phyloP scores from a whole-genome alignment of 1,284 basidiomycete genomes.

The Puccinia coronata region DNA sequence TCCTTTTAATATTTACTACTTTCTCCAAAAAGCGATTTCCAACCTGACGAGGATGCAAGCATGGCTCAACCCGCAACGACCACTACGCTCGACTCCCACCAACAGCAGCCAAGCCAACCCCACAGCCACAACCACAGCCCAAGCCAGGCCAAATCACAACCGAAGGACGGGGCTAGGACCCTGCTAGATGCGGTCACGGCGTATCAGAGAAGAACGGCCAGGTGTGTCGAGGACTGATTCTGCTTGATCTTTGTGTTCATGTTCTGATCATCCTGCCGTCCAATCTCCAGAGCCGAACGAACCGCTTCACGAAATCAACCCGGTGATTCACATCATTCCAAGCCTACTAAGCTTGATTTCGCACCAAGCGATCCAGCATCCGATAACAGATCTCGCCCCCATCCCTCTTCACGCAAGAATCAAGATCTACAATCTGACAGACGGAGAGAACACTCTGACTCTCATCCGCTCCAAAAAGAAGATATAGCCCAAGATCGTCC shows the following conservation, averaged over 20 bases:
- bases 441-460: not conserved
- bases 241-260: not conserved
- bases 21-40: too few species aligned
- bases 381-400: not conserved
- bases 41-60: not conserved
- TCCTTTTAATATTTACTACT: not conserved
- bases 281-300: conserved; percentile 23
- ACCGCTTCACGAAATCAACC: not conserved
- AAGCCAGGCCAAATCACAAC: not conserved
- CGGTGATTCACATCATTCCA: not conserved
- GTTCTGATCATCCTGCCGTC: not conserved
- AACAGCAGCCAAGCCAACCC: not conserved
- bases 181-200: conserved; percentile 42
- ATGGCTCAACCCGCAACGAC: conserved; percentile 15
- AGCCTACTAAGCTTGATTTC: not conserved
- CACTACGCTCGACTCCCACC: not conserved
- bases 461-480: not conserved
- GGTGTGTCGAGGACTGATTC: not conserved
- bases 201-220: conserved; percentile 42
- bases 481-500: not conserved
- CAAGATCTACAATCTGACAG: not conserved
- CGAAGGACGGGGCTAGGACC: conserved; percentile 44
- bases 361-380: not conserved
- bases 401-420: conserved; percentile 2
- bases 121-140: not conserved